Evolutionary conservation across 148 eudicot species (phyloP), one percentile per base, ranked within the genome.

Genomic region (Polygonum aviculare): DNA sequence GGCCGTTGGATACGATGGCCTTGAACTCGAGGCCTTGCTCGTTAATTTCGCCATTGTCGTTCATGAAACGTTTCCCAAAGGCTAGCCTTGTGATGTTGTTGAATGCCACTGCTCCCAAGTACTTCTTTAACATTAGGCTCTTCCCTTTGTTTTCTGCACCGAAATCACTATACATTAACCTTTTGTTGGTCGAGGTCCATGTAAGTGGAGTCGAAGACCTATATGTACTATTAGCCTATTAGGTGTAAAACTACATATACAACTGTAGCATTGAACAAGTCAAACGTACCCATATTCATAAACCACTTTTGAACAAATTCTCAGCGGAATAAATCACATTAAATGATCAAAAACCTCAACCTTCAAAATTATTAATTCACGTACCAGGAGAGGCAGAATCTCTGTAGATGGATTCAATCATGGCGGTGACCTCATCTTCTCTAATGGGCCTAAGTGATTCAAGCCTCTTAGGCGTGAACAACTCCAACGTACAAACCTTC

Each of bases 391-490:
- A 67, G 19, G 77, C 47, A 79, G 81, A 85, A 73, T 89, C 84
- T 44, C 79, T 84, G 76, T 76, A 89, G 44, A 90, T 78, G 11
- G 91, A 81, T 54, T 93, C 91, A 80, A 93, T 84, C 98, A 90
- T 90, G 76, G 93, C 98, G 39, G 93, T 87, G 19, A 90, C 96
- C 65, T 93, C 98, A 77, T 90, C 98, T 71, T 93, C 98, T 50
- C 98, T 82, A 77, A 93, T 86, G 22, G 96, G 96, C 75, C 93
- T 77, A 19, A 93, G 80, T 9, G 85, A 84, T 35, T 93, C 98
- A 71, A 93, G 85, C 40, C 93, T 84, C 84, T 85, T 93, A 7
- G 86, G 86, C 8, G 96, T 76, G 39, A 93, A 93, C n/a, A 93
- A 76, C 72, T 90, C 98, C 54, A 93, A 77, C 2, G 87, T 89